Evolutionary conservation across 306 rosid species (phyloP), one percentile per base, ranked within the genome.

Genomic region (Canavalia gladiata): DNA sequence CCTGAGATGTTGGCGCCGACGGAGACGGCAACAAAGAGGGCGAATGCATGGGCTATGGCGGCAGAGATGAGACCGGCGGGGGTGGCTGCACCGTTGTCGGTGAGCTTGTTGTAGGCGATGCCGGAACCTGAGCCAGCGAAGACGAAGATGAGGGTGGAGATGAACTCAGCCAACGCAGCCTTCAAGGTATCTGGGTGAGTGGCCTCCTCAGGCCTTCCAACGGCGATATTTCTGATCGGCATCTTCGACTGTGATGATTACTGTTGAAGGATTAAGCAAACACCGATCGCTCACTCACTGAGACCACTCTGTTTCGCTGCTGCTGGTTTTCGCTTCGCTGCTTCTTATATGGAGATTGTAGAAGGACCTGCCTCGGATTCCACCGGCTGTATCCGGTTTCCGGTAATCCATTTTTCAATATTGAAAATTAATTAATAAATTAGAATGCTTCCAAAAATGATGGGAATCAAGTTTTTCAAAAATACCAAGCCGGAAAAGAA

Each of bases 111-210:
- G 90, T 81, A 94, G 29, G 98, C 98, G 59, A 92, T 85, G 74
- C 97, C 74, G 49, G 97, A 83, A n/a, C 98, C 98, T 0, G 88
- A 82, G 11, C 98, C 98, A 43, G 98, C 98, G 67, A 94, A 94
- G 42, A 94, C 98, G 75, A 94, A 94, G 83, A 94, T 94, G 6
- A 92, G 82, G 2, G 97, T 94, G 8, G 98, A 94, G 70, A 94
- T 83, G 83, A 94, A 91, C 90, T 94, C 98, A 4, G 98, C 94
- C 69, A 94, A 56, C 1, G 58, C 97, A 0, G 97, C 92, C 76
- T 72, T 91, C 71, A 92, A 73, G 47, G 97, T 87, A 64, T 90
- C 97, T 0, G 97, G 94, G 68, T 89, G 92, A 58, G 84, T 69
- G 0, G 90, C 86, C 52, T 94, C 97, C 73, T 86, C 82, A 5